Percentiles rank a stretch among this genome's conserved stretches.
phyloP scores from a whole-genome alignment of 352 stramenopile species.

The Phytophthora multivora region DNA sequence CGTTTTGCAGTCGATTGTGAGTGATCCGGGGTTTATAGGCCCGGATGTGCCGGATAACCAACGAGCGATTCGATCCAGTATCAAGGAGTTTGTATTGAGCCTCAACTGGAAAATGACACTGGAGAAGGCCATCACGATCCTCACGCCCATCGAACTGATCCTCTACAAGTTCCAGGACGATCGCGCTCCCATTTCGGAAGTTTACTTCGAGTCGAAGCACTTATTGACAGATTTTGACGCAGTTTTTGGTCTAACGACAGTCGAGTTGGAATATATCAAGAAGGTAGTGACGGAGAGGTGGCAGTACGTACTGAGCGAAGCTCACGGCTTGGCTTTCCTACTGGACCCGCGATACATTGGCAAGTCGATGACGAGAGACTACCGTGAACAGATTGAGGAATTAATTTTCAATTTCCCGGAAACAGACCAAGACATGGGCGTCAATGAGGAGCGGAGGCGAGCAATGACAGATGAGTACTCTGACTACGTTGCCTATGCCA shows the following conservation, averaged over 20 bases:
- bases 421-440: constrained; percentile 60
- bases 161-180: constrained; percentile 88
- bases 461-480: constrained; percentile 77
- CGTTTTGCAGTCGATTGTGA: constrained; percentile 76
- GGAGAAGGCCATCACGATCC: constrained; percentile 79
- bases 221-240: constrained; percentile 79
- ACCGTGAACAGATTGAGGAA: constrained; percentile 85
- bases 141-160: constrained; percentile 80
- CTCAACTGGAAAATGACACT: constrained; percentile 84
- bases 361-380: constrained; percentile 83
- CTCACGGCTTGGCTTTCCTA: constrained; percentile 74
- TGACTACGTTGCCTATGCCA: constrained; percentile 83
- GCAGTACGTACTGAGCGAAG: constrained; percentile 80
- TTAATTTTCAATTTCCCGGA: constrained; percentile 84
- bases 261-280: constrained; percentile 84
- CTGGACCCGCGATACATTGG: constrained; percentile 82
- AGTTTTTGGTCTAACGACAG: constrained; percentile 66
- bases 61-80: constrained; percentile 51
- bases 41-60: constrained; percentile 51
- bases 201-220: constrained; percentile 85
- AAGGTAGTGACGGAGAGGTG: constrained; percentile 78
- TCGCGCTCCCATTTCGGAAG: constrained; percentile 75
- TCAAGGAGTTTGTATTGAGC: constrained; percentile 77
- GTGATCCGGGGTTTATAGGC: constrained; percentile 62
- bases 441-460: constrained; percentile 73